phyloP scores from a whole-genome alignment of 1,284 basidiomycete genomes.

The Ustilago sp. region DNA sequence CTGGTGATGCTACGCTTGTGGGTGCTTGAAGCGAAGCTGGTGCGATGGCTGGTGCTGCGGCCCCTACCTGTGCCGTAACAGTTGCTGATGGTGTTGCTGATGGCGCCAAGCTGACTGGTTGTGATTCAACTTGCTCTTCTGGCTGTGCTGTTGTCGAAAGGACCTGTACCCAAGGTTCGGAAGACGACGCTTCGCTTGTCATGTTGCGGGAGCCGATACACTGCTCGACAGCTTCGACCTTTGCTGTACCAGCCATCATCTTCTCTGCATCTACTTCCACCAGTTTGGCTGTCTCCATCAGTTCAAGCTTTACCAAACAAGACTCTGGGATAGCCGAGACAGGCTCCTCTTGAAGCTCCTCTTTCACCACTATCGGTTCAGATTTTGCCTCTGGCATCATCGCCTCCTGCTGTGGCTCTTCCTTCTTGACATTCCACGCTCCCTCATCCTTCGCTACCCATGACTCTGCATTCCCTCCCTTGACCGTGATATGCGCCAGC shows the following conservation, averaged over 20 bases:
- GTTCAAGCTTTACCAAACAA: background rate
- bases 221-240: no score
- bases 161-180: slow-evolving; percentile 1
- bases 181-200: background rate
- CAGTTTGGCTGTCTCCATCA: background rate
- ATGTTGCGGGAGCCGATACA: no score
- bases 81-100: background rate
- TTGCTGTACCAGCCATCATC: no score
- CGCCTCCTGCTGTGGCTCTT: background rate
- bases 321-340: background rate
- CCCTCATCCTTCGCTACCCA: background rate
- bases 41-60: no score
- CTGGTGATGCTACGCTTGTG: background rate
- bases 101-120: background rate
- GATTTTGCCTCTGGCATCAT: background rate
- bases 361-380: background rate
- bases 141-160: background rate
- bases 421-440: slow-evolving; percentile 3
- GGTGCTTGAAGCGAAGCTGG: no score
- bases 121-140: background rate
- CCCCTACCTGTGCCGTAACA: background rate
- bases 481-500: background rate
- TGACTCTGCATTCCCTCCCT: background rate
- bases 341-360: background rate
- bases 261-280: background rate